phyloP scores from a whole-genome alignment of 371 early-diverging fungal species.

The Mortierella sp. region DNA sequence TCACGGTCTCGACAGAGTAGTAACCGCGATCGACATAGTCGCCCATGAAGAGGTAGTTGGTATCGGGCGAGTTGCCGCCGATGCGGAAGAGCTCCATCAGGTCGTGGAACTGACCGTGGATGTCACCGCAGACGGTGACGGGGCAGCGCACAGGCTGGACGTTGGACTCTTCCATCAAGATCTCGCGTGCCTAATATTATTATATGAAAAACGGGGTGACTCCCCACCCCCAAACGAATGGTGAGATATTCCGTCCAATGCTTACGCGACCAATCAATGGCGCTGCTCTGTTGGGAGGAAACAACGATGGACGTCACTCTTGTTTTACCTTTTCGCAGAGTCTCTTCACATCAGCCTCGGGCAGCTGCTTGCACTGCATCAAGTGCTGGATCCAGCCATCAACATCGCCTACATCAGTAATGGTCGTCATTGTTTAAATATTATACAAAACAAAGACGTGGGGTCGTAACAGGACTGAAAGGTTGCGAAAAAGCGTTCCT shows the following conservation, averaged over 20 bases:
- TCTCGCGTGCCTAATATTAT: constrained; percentile 90
- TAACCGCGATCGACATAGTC: constrained; percentile 99
- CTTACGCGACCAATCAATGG: constrained; percentile 10
- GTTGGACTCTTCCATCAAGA: constrained; percentile 94
- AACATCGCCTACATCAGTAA: constrained; percentile 60
- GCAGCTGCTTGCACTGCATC: constrained; percentile 84
- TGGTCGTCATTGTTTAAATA: constrained; percentile 4
- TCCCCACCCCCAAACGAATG: constrained; percentile 4
- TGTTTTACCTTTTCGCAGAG: constrained; percentile 63
- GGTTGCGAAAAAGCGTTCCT: constrained; percentile 1
- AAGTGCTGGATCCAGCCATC: constrained; percentile 64
- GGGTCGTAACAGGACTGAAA: constrained; percentile 6
- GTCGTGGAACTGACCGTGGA: constrained; percentile 97
- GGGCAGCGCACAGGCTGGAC: constrained; percentile 96
- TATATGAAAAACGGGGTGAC: neutral
- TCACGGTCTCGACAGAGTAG: constrained; percentile 96
- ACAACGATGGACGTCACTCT: neutral
- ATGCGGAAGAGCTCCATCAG: constrained; percentile 89
- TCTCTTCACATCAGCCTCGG: constrained; percentile 87
- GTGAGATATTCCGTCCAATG: constrained; percentile 1
- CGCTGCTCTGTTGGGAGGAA: neutral
- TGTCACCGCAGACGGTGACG: constrained; percentile 94
- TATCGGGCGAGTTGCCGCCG: constrained; percentile 88
- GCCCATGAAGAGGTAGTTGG: constrained; percentile 94
- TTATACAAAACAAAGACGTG: neutral